Evolutionary conservation across 768 basidiomycete genomes (phyloP).

Genomic region (Saitozyma podzolica): DNA sequence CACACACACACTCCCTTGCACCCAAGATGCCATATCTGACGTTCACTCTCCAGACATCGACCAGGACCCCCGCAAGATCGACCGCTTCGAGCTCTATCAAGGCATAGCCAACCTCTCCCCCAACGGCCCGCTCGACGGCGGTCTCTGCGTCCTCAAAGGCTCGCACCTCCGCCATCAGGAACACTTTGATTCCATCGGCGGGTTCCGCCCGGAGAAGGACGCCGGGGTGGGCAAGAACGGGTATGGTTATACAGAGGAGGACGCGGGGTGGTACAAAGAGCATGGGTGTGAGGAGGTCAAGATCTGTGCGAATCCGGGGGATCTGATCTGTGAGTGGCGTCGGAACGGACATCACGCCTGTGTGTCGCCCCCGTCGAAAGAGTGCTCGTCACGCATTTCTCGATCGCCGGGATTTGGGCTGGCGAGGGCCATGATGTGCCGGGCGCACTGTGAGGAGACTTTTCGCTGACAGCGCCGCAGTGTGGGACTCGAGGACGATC

Average conservation of each 20-base stretch:
- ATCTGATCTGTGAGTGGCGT: too few species aligned
- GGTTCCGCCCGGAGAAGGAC: conserved; percentile 10
- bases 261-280: conserved; percentile 22
- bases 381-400: too few species aligned
- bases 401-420: too few species aligned
- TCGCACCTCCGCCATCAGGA: conserved; percentile 25
- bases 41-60: conserved; percentile 22
- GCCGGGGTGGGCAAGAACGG: background rate
- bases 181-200: conserved; percentile 19
- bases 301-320: conserved; percentile 12
- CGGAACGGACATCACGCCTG: too few species aligned
- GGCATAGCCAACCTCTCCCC: conserved; percentile 28
- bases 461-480: background rate
- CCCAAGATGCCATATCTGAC: too few species aligned
- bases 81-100: conserved; percentile 30
- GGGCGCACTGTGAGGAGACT: too few species aligned
- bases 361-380: too few species aligned
- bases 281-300: conserved; percentile 27
- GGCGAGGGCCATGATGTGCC: too few species aligned
- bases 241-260: conserved; percentile 15
- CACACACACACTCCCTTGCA: too few species aligned
- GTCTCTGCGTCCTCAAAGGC: conserved; percentile 36
- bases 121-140: conserved; percentile 40
- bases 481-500: conserved; percentile 18
- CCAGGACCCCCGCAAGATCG: conserved; percentile 28